Base-by-base conservation (phyloP, 2,329 filamentous ascomycete species). In the Orbilia brochopaga region DNA sequence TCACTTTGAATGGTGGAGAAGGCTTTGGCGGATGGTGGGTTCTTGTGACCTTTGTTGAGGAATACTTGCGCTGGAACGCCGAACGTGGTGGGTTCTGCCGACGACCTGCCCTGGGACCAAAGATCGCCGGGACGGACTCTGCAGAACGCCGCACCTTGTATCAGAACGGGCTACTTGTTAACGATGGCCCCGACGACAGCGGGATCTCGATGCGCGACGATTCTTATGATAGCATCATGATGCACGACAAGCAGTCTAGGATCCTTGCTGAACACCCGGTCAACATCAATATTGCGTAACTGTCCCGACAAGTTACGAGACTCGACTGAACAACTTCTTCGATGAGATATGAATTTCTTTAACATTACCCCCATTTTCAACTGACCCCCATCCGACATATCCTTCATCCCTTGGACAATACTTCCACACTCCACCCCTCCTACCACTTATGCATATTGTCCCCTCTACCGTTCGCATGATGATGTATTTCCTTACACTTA, bases 11-110 rank as follows among this genome's bases (percentile, higher is more conserved):
- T 44, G 88, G 90, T 74, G 90, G 89, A 17, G 87, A 88, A 77
- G 92, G 89, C 77, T 95, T 93, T 77, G 89, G 90, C n/a, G 88
- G 90, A 4, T 95, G 91, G 91, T 94, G 90, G 90, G 90, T 97
- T 66, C 92, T 92, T 2, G 96, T 97, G 79, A 92, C 93, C 66
- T 97, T 93, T 84, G 86, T 97, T 58, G 92, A 97, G 77, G 93
- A 97, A 81, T 95, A 96, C 90, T 87, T 92, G 55, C 85, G 89
- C 65, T 97, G 95, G 84, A 83, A 96, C 75, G 91, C 91, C 0
- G 91, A 95, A 77, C 88, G 92, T 76, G 93, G 92, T 56, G 93
- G 93, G 0, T 97, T 97, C 78, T 87, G 97, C 82, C 83, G 83
- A 32, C 82, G 59, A 40, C 15, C 50, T 21, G 66, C 66, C n/a